phyloP scores from a whole-genome alignment of 1,284 basidiomycete species.

The Trichosporon inkin region DNA sequence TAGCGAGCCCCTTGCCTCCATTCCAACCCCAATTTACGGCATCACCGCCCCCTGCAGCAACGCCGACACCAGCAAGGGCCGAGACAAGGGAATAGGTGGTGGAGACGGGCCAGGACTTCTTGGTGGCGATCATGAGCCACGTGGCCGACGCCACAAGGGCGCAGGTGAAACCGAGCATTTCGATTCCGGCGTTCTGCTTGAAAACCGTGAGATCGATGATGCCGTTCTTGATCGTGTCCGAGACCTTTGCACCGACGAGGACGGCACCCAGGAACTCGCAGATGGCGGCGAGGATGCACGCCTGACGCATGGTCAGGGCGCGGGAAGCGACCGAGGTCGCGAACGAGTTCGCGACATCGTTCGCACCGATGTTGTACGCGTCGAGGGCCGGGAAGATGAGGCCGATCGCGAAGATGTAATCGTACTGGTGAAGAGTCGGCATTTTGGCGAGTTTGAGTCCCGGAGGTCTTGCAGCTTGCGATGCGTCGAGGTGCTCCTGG shows the following conservation, averaged over 20 bases:
- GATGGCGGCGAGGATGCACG: conserved; percentile 48
- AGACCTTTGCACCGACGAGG: conserved; percentile 49
- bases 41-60: conserved; percentile 50
- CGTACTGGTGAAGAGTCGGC: conserved; percentile 52
- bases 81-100: conserved; percentile 53
- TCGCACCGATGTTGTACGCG: conserved; percentile 53
- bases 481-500: not conserved
- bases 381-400: conserved; percentile 52
- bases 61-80: conserved; percentile 53
- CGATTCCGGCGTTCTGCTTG: conserved; percentile 50
- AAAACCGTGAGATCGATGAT: conserved; percentile 49
- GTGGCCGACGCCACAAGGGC: conserved; percentile 45
- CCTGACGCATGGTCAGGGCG: conserved; percentile 52
- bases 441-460: conserved; percentile 48
- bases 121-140: conserved; percentile 52
- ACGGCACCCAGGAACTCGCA: conserved; percentile 52
- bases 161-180: conserved; percentile 53
- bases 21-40: conserved; percentile 55
- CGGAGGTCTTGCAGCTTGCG: not conserved
- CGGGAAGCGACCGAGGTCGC: conserved; percentile 52
- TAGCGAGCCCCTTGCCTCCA: conserved; percentile 50
- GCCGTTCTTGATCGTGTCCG: conserved; percentile 53
- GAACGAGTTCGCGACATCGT: conserved; percentile 50
- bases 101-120: conserved; percentile 51
- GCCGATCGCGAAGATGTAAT: conserved; percentile 53